Percentiles rank a stretch among this genome's conserved stretches.
Conservation (phyloP, 2,329 filamentous ascomycete species). For the Ophiosphaerella narmari region DNA sequence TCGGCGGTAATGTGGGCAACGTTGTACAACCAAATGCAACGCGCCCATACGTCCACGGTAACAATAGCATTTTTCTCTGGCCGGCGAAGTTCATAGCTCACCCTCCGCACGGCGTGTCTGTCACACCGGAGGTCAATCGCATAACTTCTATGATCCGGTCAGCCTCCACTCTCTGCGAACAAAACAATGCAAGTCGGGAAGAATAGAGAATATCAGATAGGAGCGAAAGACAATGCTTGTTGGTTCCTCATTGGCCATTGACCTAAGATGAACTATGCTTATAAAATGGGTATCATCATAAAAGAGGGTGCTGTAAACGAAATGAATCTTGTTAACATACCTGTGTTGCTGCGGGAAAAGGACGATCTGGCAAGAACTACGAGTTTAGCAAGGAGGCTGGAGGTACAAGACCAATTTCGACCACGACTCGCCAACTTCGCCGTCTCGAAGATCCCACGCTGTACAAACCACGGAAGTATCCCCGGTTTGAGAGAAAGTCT, state of each 20-base stretch:
- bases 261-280: constrained; percentile 53
- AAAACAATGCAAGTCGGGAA: background rate
- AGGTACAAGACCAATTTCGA: background rate
- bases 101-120: background rate
- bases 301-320: constrained; percentile 10
- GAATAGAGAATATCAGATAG: constrained; percentile 41
- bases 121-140: background rate
- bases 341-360: constrained; percentile 1
- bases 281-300: constrained; percentile 45
- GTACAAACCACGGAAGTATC: constrained; percentile 1
- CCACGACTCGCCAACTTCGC: background rate
- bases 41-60: constrained; percentile 8
- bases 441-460: background rate
- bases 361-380: background rate
- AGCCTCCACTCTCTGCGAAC: background rate
- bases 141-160: constrained; percentile 1
- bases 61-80: constrained; percentile 11
- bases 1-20: constrained; percentile 16
- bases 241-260: constrained; percentile 47
- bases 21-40: constrained; percentile 7
- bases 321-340: constrained; percentile 25
- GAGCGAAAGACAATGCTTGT: constrained; percentile 50
- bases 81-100: background rate
- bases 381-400: background rate
- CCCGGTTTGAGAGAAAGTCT: constrained; percentile 1